These are phyloP conservation scores for Aquilaria malaccensis DNA, from an alignment of 345 rosid genomes.

Conservation along the genomic window DNA sequence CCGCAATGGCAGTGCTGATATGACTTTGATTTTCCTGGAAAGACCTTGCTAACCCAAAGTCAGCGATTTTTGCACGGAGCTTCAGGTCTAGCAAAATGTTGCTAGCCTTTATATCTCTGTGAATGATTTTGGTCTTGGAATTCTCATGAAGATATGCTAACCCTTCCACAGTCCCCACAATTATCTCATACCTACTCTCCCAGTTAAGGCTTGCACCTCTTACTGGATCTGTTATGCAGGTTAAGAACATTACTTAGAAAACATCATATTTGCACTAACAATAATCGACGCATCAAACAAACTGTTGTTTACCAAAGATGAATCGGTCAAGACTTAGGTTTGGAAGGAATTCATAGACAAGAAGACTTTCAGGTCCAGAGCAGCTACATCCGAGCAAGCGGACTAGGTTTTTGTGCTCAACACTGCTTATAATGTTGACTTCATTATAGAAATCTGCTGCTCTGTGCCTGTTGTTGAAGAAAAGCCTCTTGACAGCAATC, in stretches of 20 bases:
- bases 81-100: slow-evolving; percentile 72
- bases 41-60: slow-evolving; percentile 92
- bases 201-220: slow-evolving; percentile 61
- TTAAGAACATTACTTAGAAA: no score
- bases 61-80: slow-evolving; percentile 88
- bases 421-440: slow-evolving; percentile 78
- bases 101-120: slow-evolving; percentile 90
- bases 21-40: slow-evolving; percentile 90
- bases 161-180: slow-evolving; percentile 85
- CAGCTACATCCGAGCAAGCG: slow-evolving; percentile 88
- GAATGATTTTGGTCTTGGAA: slow-evolving; percentile 60
- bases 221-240: slow-evolving; percentile 39
- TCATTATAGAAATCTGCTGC: slow-evolving; percentile 93
- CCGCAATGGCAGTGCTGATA: slow-evolving; percentile 96
- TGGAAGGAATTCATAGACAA: slow-evolving; percentile 74
- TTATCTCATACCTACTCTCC: slow-evolving; percentile 55
- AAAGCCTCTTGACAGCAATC: slow-evolving; percentile 87
- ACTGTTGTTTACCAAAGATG: slow-evolving; percentile 50
- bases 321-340: slow-evolving; percentile 84
- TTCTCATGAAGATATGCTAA: slow-evolving; percentile 78
- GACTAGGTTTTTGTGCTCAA: slow-evolving; percentile 91
- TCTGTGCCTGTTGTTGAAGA: slow-evolving; percentile 84
- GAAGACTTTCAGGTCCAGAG: slow-evolving; percentile 93
- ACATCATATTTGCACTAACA: background rate
- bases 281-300: background rate